Conservation (phyloP, 768 basidiomycete species). For the Leucosporidium scottii region DNA sequence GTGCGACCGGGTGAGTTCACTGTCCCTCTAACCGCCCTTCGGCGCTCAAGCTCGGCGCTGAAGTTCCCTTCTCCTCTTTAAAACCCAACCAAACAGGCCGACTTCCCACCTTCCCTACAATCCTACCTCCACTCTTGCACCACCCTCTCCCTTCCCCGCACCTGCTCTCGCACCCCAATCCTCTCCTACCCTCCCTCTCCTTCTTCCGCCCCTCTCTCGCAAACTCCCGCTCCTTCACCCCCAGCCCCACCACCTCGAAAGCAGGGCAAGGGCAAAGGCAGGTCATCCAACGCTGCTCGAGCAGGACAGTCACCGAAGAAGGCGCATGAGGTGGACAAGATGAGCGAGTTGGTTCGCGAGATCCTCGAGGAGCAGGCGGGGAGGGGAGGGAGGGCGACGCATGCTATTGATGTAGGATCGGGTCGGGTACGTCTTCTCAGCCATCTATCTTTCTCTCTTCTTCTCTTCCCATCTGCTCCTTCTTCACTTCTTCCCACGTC, state of each 20-base stretch:
- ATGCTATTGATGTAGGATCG: slow-evolving; percentile 22
- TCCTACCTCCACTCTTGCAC: slow-evolving; percentile 6
- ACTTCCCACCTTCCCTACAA: slow-evolving; percentile 1
- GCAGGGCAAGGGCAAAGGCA: not conserved
- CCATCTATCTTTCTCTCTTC: too few relatives aligned
- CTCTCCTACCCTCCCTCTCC: slow-evolving; percentile 9
- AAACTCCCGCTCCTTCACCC: not conserved
- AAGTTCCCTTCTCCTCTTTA: too few relatives aligned
- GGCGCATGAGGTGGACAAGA: slow-evolving; percentile 17
- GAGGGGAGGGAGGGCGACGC: not conserved
- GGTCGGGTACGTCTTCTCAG: slow-evolving; percentile 14
- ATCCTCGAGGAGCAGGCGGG: too few relatives aligned
- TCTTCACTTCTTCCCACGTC: too few relatives aligned
- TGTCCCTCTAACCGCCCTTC: not conserved
- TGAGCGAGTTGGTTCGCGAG: not conserved
- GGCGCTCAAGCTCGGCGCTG: too few relatives aligned
- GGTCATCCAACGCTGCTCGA: slow-evolving; percentile 6
- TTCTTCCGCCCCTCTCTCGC: too few relatives aligned
- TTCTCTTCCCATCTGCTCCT: too few relatives aligned
- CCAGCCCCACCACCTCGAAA: not conserved
- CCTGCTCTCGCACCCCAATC: slow-evolving; percentile 14
- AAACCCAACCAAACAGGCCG: not conserved
- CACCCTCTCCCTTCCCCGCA: slow-evolving; percentile 17
- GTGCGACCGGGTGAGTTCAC: not conserved
- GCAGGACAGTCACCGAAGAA: slow-evolving; percentile 23